Evolutionary conservation across 2,329 filamentous ascomycete genomes (phyloP).

Genomic region (Parafenestella ontariensis): DNA sequence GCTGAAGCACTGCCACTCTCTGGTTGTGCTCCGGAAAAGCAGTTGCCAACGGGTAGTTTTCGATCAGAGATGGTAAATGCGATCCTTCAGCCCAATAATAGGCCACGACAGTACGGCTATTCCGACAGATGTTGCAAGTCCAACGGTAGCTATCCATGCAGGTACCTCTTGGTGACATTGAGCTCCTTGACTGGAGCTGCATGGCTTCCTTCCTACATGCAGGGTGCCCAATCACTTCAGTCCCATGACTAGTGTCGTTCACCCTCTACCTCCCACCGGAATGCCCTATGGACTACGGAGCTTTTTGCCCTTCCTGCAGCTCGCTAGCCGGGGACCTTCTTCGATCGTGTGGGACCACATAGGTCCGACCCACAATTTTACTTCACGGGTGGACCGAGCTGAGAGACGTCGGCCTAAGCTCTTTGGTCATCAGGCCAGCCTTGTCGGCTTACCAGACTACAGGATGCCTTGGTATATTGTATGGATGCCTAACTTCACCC

Average conservation of each 20-base stretch:
- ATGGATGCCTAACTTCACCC: conserved; percentile 31
- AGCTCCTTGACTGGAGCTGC: conserved; percentile 19
- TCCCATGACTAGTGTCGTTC: conserved; percentile 4
- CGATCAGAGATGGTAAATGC: conserved; percentile 3
- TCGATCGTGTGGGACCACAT: conserved; percentile 30
- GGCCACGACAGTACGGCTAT: conserved; percentile 26
- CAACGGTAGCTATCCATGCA: conserved; percentile 37
- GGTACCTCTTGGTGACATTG: conserved; percentile 25
- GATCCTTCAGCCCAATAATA: conserved; percentile 25
- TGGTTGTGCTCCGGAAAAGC: conserved; percentile 17
- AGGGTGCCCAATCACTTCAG: conserved; percentile 12
- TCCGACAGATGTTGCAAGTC: conserved; percentile 31
- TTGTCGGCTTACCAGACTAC: conserved; percentile 9
- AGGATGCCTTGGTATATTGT: conserved; percentile 13
- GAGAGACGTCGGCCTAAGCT: not conserved
- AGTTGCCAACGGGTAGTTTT: conserved; percentile 6
- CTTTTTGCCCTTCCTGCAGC: conserved; percentile 16
- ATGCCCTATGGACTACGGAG: conserved; percentile 26
- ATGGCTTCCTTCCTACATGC: conserved; percentile 16
- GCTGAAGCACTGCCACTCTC: conserved; percentile 41
- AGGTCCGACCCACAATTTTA: conserved; percentile 19
- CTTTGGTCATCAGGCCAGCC: conserved; percentile 13
- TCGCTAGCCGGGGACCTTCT: conserved; percentile 26
- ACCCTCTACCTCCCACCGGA: conserved; percentile 5
- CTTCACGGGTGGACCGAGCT: conserved; percentile 40